phyloP scores from a whole-genome alignment of 805 yeast species.

The Candida peoriensis region DNA sequence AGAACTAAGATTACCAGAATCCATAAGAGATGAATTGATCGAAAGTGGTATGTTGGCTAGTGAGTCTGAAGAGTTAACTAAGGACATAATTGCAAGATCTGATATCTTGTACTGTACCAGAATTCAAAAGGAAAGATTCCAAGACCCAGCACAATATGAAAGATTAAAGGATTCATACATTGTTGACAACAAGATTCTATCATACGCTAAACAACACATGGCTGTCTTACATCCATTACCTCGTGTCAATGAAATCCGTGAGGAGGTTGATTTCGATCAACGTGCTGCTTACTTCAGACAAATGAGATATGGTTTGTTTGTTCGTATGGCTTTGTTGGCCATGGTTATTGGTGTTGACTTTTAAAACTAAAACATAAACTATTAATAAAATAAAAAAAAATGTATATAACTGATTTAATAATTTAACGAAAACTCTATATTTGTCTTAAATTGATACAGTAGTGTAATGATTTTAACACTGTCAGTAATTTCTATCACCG shows the following conservation, averaged over 20 bases:
- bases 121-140: slow-evolving; percentile 95
- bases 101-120: slow-evolving; percentile 98
- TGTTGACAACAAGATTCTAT: slow-evolving; percentile 86
- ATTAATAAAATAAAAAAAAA: background rate
- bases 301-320: slow-evolving; percentile 97
- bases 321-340: slow-evolving; percentile 97
- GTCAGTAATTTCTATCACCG: too few relatives aligned
- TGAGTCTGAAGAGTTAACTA: slow-evolving; percentile 75
- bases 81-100: slow-evolving; percentile 79
- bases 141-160: slow-evolving; percentile 68
- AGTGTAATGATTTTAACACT: background rate
- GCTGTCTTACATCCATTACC: slow-evolving; percentile 99
- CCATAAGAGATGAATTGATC: slow-evolving; percentile 60
- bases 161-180: slow-evolving; percentile 86
- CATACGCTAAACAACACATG: slow-evolving; percentile 96
- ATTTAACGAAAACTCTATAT: background rate
- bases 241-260: slow-evolving; percentile 92
- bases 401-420: too few relatives aligned
- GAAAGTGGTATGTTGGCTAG: slow-evolving; percentile 62
- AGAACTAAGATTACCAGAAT: slow-evolving; percentile 79
- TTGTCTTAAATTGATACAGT: background rate
- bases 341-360: slow-evolving; percentile 96
- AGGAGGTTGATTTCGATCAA: slow-evolving; percentile 98
- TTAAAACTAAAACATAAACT: slow-evolving; percentile 23
- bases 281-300: slow-evolving; percentile 99